phyloP scores from a whole-genome alignment of 495 filamentous ascomycete genomes.

The Glonium stellatum region DNA sequence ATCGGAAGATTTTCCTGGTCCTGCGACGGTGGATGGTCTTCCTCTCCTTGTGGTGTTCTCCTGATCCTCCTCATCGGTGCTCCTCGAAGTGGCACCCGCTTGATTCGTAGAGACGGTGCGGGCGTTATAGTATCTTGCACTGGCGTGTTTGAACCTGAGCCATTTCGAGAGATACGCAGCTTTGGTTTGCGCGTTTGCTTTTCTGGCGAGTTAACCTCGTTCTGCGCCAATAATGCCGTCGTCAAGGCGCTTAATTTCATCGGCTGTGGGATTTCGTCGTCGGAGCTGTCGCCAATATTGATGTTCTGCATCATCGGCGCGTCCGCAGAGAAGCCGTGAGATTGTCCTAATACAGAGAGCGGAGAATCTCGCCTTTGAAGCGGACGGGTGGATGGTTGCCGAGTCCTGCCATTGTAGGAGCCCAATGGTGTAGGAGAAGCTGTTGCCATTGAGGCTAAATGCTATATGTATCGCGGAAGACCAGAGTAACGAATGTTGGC shows the following conservation, averaged over 20 bases:
- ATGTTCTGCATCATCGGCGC: constrained; percentile 34
- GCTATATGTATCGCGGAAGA: constrained; percentile 12
- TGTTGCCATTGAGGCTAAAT: constrained; percentile 23
- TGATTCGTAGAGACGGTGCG: constrained; percentile 27
- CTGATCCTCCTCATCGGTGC: constrained; percentile 26
- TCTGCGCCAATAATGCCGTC: constrained; percentile 36
- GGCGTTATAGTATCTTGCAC: constrained; percentile 28
- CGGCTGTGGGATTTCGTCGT: constrained; percentile 37
- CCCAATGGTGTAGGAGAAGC: constrained; percentile 29
- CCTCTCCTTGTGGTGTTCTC: constrained; percentile 29
- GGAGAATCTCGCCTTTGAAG: constrained; percentile 32
- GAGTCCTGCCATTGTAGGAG: constrained; percentile 14
- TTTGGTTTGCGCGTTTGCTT: constrained; percentile 24
- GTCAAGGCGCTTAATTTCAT: constrained; percentile 39
- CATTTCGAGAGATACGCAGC: constrained; percentile 20
- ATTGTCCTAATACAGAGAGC: constrained; percentile 30
- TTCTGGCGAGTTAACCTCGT: constrained; percentile 30
- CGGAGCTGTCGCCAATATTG: constrained; percentile 36
- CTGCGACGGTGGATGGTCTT: constrained; percentile 25
- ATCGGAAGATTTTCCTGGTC: constrained; percentile 30
- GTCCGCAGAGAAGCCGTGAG: constrained; percentile 31
- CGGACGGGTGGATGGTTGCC: constrained; percentile 23
- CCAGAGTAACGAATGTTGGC: constrained; percentile 24
- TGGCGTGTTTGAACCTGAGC: constrained; percentile 23
- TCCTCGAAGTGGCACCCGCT: constrained; percentile 24